Conservation (phyloP, 805 yeast genomes). For the Teunomyces panamensis region DNA sequence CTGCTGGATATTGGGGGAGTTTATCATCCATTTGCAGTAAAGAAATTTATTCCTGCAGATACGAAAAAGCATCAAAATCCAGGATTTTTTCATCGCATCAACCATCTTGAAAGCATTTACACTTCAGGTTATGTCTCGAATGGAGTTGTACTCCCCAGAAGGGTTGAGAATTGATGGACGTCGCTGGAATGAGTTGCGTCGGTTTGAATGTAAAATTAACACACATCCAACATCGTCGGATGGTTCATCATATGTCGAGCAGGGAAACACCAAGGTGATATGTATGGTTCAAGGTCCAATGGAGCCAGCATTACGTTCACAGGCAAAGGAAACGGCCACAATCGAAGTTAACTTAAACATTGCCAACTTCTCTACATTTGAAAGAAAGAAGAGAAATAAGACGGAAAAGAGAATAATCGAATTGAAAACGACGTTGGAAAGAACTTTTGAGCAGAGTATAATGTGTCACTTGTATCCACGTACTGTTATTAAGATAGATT, state of each 20-base stretch:
- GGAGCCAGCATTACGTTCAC: conserved; percentile 66
- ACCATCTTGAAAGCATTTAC: background rate
- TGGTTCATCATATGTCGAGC: conserved; percentile 90
- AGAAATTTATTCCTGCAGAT: background rate
- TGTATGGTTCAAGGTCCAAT: conserved; percentile 87
- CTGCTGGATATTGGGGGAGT: conserved; percentile 55
- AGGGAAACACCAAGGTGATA: conserved; percentile 85
- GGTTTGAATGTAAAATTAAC: conserved; percentile 74
- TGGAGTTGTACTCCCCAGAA: conserved; percentile 91
- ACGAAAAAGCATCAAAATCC: background rate
- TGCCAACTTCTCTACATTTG: conserved; percentile 78
- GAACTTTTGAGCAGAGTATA: conserved; percentile 73
- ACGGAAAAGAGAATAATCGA: conserved; percentile 72
- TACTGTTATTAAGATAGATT: conserved; percentile 69
- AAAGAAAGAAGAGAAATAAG: conserved; percentile 64
- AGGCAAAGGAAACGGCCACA: conserved; percentile 50
- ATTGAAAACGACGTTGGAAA: conserved; percentile 60
- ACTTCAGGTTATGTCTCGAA: conserved; percentile 24
- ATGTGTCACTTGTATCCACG: conserved; percentile 76
- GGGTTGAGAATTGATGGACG: conserved; percentile 93
- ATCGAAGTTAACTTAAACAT: conserved; percentile 64
- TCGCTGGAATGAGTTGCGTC: conserved; percentile 88
- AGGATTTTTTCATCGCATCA: conserved; percentile 3
- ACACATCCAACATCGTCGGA: conserved; percentile 87
- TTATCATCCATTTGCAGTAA: conserved; percentile 35